A percentile compares a stretch with the other conserved stretches of the same genome.
Evolutionary conservation across 2,329 filamentous ascomycete genomes (phyloP).

Genomic region (Epichloe coenophiala): DNA sequence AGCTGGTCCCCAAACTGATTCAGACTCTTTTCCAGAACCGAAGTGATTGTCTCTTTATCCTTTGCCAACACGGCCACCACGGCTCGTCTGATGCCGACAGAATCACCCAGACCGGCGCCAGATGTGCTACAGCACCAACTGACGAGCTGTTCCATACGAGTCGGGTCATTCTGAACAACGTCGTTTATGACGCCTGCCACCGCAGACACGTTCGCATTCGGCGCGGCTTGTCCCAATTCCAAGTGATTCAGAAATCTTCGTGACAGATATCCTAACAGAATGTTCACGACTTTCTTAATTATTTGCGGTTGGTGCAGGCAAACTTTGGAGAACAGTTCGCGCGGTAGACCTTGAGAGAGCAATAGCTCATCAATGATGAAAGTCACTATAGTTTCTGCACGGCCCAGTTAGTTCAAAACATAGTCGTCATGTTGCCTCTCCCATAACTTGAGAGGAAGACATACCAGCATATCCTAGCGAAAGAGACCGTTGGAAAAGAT

Average conservation of each 20-base stretch:
- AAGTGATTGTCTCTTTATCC: constrained; percentile 36
- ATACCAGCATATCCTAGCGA: constrained; percentile 61
- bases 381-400: constrained; percentile 28
- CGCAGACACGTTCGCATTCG: constrained; percentile 35
- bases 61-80: constrained; percentile 44
- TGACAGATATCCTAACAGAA: constrained; percentile 28
- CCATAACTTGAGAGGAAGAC: constrained; percentile 4
- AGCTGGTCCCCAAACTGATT: constrained; percentile 71
- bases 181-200: constrained; percentile 41
- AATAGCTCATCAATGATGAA: constrained; percentile 23
- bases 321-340: constrained; percentile 16
- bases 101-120: constrained; percentile 51
- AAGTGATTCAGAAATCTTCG: constrained; percentile 27
- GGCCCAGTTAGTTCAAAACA: constrained; percentile 8
- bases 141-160: constrained; percentile 39
- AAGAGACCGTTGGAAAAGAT: constrained; percentile 45
- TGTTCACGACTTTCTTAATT: constrained; percentile 13
- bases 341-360: constrained; percentile 13
- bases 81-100: constrained; percentile 53
- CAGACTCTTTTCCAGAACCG: constrained; percentile 54
- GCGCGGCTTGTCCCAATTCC: constrained; percentile 16
- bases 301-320: constrained; percentile 16
- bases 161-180: constrained; percentile 33
- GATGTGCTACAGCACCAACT: constrained; percentile 53
- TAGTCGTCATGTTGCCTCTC: background rate